Conservation (phyloP, 164 flowering plant species). For the Akebia trifoliata region DNA sequence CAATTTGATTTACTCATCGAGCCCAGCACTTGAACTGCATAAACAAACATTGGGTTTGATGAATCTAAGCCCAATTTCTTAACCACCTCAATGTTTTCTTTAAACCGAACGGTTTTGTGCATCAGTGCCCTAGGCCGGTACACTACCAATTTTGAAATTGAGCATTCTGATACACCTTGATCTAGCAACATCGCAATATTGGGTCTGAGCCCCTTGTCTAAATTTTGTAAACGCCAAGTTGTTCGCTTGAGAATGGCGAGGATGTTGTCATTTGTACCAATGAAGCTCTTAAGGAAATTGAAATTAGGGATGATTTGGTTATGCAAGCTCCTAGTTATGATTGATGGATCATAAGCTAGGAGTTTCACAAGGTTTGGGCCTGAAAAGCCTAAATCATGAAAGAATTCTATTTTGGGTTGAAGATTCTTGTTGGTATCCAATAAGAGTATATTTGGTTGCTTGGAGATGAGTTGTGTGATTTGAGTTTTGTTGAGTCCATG, state of each 20-base stretch:
- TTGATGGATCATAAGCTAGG: background rate
- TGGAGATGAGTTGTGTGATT: background rate
- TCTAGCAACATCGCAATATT: background rate
- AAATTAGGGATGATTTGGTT: background rate
- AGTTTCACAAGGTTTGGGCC: background rate
- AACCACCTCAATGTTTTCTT: background rate
- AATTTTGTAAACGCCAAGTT: background rate
- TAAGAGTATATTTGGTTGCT: background rate
- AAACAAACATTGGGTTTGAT: too few species aligned
- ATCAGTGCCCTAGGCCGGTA: background rate
- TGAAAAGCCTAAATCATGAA: background rate
- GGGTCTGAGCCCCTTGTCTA: background rate
- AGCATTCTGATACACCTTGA: background rate
- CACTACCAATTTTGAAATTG: background rate
- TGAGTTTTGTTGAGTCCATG: too few species aligned
- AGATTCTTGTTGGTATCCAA: background rate
- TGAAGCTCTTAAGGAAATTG: too few species aligned
- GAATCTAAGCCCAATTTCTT: background rate
- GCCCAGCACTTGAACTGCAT: too few species aligned
- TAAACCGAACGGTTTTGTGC: background rate
- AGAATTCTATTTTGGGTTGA: background rate
- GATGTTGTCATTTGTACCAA: background rate
- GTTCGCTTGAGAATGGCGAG: background rate
- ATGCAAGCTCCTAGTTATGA: background rate
- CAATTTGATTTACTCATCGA: background rate